phyloP scores from a whole-genome alignment of 306 rosid species.

The Cucumis hystrix region DNA sequence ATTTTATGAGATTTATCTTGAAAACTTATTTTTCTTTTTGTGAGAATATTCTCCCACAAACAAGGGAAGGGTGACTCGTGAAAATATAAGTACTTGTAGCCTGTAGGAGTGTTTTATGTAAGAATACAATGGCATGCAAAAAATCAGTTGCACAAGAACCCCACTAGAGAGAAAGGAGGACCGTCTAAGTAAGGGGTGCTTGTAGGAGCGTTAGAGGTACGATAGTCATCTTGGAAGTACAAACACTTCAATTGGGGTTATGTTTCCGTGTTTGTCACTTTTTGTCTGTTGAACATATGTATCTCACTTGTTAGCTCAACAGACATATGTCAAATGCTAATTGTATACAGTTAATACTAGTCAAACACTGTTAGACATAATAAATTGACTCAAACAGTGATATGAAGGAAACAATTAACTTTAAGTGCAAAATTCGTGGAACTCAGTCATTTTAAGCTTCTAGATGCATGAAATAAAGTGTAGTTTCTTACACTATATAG shows the following conservation, averaged over 20 bases:
- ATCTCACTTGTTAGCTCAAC: background rate
- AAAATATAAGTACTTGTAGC: background rate
- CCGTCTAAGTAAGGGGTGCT: background rate
- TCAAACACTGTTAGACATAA: background rate
- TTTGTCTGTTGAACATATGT: background rate
- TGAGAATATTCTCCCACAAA: background rate
- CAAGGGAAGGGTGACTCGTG: background rate
- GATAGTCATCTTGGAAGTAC: background rate
- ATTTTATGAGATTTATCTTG: background rate
- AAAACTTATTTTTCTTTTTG: background rate
- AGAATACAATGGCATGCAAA: too few species aligned
- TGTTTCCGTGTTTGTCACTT: background rate
- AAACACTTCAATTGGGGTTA: background rate
- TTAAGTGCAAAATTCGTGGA: background rate
- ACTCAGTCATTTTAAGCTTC: background rate
- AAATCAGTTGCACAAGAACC: too few species aligned
- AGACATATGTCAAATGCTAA: background rate
- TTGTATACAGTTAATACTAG: background rate
- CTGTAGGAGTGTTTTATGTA: too few species aligned
- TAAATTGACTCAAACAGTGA: background rate
- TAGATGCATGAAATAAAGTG: background rate
- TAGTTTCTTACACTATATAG: background rate
- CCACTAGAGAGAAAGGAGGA: too few species aligned
- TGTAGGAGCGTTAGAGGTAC: background rate
- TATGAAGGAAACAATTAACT: background rate